These are phyloP conservation scores for Mycogone perniciosa DNA, from an alignment of 2,329 filamentous ascomycete genomes.

Conservation along the genomic window DNA sequence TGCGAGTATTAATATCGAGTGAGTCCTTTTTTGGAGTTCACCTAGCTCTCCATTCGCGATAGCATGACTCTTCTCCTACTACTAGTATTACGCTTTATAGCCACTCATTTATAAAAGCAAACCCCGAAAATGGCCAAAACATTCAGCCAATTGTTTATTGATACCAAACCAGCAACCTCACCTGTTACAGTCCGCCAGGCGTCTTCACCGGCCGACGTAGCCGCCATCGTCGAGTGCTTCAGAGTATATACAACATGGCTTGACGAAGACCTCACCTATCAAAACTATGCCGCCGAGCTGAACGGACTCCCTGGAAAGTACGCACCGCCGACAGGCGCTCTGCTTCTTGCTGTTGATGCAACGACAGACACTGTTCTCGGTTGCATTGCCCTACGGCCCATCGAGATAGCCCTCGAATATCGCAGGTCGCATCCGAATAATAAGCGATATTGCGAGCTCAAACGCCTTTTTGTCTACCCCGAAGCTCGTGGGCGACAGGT, in stretches of 20 bases:
- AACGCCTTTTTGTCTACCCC: slow-evolving; percentile 23
- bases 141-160: neutral
- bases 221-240: slow-evolving; percentile 18
- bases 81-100: too few relatives aligned
- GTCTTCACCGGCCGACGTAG: slow-evolving; percentile 15
- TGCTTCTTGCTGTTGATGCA: slow-evolving; percentile 19
- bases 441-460: slow-evolving; percentile 20
- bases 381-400: slow-evolving; percentile 21
- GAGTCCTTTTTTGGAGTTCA: too few relatives aligned
- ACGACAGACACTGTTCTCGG: slow-evolving; percentile 17
- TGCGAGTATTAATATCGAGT: too few relatives aligned
- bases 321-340: slow-evolving; percentile 18
- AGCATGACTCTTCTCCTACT: too few relatives aligned
- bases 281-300: slow-evolving; percentile 20
- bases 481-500: slow-evolving; percentile 20
- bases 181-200: slow-evolving; percentile 18
- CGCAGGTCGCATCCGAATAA: neutral
- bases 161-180: neutral
- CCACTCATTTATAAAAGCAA: too few relatives aligned
- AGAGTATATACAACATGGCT: slow-evolving; percentile 22
- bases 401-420: slow-evolving; percentile 15
- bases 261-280: slow-evolving; percentile 21
- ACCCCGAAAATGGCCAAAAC: too few relatives aligned
- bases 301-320: slow-evolving; percentile 22
- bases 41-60: too few relatives aligned